Percentiles rank a stretch among this genome's conserved stretches.
These are phyloP conservation scores for Crithidia expoeki DNA, from an alignment of 208 protist species.

Conservation along the genomic window DNA sequence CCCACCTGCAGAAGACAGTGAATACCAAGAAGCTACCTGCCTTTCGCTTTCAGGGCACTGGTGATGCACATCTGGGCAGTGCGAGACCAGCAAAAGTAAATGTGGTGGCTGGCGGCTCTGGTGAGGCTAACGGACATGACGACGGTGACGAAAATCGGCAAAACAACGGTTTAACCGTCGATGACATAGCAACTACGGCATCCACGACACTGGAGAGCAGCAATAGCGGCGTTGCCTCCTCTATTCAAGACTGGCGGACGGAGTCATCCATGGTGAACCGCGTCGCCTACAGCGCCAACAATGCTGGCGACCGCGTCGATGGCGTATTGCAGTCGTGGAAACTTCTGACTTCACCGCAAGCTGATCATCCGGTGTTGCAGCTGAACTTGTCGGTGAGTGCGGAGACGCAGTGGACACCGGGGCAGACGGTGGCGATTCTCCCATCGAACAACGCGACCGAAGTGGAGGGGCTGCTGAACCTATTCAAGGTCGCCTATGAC, in stretches of 20 bases:
- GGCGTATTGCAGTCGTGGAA: slow-evolving; percentile 42
- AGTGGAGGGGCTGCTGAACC: slow-evolving; percentile 47
- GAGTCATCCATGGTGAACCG: slow-evolving; percentile 28
- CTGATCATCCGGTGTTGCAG: slow-evolving; percentile 34
- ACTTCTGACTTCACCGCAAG: slow-evolving; percentile 28
- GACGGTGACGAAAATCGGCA: slow-evolving; percentile 22
- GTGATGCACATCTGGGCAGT: background rate
- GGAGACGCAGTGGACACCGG: slow-evolving; percentile 52
- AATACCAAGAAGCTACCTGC: background rate
- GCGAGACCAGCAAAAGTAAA: background rate
- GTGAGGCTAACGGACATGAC: background rate
- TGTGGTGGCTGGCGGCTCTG: background rate
- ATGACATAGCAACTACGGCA: background rate
- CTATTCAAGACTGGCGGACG: slow-evolving; percentile 4
- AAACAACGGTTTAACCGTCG: background rate
- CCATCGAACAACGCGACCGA: slow-evolving; percentile 42
- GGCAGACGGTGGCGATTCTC: slow-evolving; percentile 61
- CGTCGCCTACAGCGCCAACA: slow-evolving; percentile 20
- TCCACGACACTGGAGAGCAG: no score
- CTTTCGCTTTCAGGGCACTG: background rate
- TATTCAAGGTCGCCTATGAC: slow-evolving; percentile 33
- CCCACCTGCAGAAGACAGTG: background rate
- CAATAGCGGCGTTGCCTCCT: slow-evolving; percentile 15
- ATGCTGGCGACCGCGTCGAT: slow-evolving; percentile 24
- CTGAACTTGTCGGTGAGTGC: slow-evolving; percentile 36